Conservation (phyloP, 768 basidiomycete species). For the Russula olivacea region DNA sequence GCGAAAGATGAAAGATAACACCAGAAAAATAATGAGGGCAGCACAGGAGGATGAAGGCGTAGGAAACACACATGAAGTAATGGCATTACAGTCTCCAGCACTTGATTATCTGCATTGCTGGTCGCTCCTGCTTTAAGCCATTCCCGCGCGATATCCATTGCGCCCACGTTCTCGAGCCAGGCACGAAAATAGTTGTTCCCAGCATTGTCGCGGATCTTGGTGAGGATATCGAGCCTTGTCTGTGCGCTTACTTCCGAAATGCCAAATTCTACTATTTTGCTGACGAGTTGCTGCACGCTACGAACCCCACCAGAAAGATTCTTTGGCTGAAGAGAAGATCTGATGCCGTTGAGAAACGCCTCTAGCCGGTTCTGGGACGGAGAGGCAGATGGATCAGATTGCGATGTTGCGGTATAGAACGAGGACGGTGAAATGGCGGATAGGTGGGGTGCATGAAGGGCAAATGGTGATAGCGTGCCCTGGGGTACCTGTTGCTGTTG, state of each 20-base stretch:
- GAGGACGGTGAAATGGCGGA: slow-evolving; percentile 31
- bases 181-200: slow-evolving; percentile 84
- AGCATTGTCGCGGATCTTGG: slow-evolving; percentile 76
- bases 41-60: slow-evolving; percentile 7
- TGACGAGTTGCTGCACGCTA: slow-evolving; percentile 58
- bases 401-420: slow-evolving; percentile 34
- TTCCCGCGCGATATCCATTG: slow-evolving; percentile 73
- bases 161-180: slow-evolving; percentile 70
- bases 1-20: slow-evolving; percentile 24
- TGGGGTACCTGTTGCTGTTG: slow-evolving; percentile 25
- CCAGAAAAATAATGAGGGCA: slow-evolving; percentile 21
- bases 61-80: slow-evolving; percentile 67
- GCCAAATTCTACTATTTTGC: slow-evolving; percentile 54
- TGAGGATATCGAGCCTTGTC: slow-evolving; percentile 70
- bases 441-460: slow-evolving; percentile 52
- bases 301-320: slow-evolving; percentile 61
- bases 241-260: slow-evolving; percentile 55
- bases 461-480: slow-evolving; percentile 62
- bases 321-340: slow-evolving; percentile 50
- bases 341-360: slow-evolving; percentile 46
- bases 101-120: slow-evolving; percentile 46
- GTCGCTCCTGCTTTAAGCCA: slow-evolving; percentile 72
- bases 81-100: slow-evolving; percentile 79
- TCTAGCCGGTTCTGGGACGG: slow-evolving; percentile 46
- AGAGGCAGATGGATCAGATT: slow-evolving; percentile 34